phyloP scores from a whole-genome alignment of 2,329 filamentous ascomycete species.

The Ploettnerulaceae sp. region DNA sequence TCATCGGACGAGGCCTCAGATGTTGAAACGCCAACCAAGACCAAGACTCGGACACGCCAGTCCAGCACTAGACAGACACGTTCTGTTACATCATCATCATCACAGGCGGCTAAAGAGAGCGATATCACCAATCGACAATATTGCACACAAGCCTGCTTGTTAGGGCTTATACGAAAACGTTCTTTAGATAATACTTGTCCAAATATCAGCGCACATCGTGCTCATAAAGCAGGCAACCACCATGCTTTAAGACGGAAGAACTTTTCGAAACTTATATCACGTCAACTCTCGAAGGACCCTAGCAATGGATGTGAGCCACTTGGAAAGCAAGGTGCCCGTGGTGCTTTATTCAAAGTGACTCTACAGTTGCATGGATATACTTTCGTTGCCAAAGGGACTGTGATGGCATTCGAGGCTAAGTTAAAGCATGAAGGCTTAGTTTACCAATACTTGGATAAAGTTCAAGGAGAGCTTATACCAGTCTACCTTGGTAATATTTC shows the following conservation, averaged over 20 bases:
- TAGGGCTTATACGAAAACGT: constrained; percentile 19
- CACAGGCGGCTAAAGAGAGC: constrained; percentile 18
- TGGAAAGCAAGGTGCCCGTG: constrained; percentile 33
- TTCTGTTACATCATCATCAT: constrained; percentile 12
- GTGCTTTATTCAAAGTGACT: constrained; percentile 40
- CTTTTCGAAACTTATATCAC: constrained; percentile 16
- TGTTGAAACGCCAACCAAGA: not conserved
- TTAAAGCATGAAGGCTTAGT: constrained; percentile 37
- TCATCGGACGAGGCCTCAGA: not conserved
- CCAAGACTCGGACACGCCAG: not conserved
- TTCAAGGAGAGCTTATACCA: constrained; percentile 37
- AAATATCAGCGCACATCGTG: constrained; percentile 20
- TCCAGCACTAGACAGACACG: not conserved
- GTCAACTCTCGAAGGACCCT: constrained; percentile 17
- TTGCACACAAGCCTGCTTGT: constrained; percentile 20
- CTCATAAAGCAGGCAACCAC: constrained; percentile 1
- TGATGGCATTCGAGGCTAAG: constrained; percentile 32
- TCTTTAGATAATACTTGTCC: constrained; percentile 20
- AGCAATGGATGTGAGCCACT: constrained; percentile 22
- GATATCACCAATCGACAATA: constrained; percentile 17
- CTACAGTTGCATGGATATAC: constrained; percentile 41
- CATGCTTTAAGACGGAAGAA: constrained; percentile 18
- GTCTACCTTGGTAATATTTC: constrained; percentile 39
- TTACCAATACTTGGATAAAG: constrained; percentile 34
- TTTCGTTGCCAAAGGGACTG: constrained; percentile 40